Evolutionary conservation across 164 flowering plant genomes (phyloP).

Genomic region (Piper longum): DNA sequence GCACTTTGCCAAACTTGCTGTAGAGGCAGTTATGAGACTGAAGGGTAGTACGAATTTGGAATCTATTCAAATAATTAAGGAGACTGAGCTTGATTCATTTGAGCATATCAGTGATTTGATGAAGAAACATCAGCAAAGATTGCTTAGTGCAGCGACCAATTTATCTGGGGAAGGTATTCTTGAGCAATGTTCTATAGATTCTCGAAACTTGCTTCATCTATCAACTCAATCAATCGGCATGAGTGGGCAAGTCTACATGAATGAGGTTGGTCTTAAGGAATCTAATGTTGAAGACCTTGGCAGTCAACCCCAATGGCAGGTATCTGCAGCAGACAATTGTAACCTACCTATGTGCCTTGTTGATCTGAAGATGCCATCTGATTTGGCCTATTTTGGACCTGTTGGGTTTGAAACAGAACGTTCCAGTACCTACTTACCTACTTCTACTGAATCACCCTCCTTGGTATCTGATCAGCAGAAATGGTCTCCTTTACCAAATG

Average conservation of each 20-base stretch:
- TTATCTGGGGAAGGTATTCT: slow-evolving; percentile 45
- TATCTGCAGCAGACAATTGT: slow-evolving; percentile 21
- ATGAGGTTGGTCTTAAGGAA: slow-evolving; percentile 22
- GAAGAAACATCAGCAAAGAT: too few relatives aligned
- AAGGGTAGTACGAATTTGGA: slow-evolving; percentile 98
- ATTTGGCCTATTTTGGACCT: slow-evolving; percentile 13
- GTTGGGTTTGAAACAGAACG: slow-evolving; percentile 14
- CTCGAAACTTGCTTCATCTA: slow-evolving; percentile 17
- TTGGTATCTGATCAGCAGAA: slow-evolving; percentile 14
- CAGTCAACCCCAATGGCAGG: slow-evolving; percentile 27
- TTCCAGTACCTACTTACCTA: slow-evolving; percentile 7
- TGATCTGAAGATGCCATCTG: slow-evolving; percentile 28
- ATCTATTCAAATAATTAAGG: slow-evolving; percentile 92
- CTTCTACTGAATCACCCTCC: slow-evolving; percentile 7
- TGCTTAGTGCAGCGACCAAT: too few relatives aligned
- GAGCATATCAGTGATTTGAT: too few relatives aligned
- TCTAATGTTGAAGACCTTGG: slow-evolving; percentile 17
- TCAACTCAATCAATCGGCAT: slow-evolving; percentile 16
- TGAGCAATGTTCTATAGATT: slow-evolving; percentile 23
- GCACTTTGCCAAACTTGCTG: slow-evolving; percentile 87
- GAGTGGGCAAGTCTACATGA: slow-evolving; percentile 22
- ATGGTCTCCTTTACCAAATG: slow-evolving; percentile 15
- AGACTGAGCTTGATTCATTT: too few relatives aligned
- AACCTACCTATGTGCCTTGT: slow-evolving; percentile 24
- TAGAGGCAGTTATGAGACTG: slow-evolving; percentile 93